Percentiles rank a stretch among this genome's conserved stretches.
phyloP scores from a whole-genome alignment of 78 protist genomes.

The Guillardia theta region DNA sequence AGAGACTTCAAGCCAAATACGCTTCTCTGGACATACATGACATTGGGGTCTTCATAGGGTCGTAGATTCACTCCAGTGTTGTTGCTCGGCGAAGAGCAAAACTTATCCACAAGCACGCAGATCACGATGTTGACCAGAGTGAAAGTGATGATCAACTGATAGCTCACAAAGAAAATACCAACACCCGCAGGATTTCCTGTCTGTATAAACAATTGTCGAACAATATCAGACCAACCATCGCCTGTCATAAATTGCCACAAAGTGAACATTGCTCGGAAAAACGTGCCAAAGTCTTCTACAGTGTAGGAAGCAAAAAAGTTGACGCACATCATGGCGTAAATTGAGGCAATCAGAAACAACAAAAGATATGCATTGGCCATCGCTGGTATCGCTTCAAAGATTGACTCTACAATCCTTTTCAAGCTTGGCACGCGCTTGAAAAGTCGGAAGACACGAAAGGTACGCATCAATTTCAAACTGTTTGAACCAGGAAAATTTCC shows the following conservation, averaged over 20 bases:
- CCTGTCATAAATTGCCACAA: neutral
- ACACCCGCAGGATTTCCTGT: neutral
- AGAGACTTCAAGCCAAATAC: too few species aligned
- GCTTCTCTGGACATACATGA: too few species aligned
- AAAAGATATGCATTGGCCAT: neutral
- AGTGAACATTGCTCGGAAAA: neutral
- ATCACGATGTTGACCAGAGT: neutral
- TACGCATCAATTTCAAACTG: neutral
- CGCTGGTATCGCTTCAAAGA: neutral
- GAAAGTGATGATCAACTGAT: neutral
- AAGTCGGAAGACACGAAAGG: neutral
- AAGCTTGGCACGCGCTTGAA: neutral
- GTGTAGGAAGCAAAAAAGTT: neutral
- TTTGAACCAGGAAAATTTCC: neutral
- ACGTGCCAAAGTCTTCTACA: neutral
- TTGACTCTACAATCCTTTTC: neutral
- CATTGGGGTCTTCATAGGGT: too few species aligned
- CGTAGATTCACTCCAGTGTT: too few species aligned
- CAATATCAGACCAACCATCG: neutral
- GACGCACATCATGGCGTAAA: constrained; percentile 20
- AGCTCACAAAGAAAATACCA: neutral
- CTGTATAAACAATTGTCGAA: neutral
- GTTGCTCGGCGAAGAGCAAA: too few species aligned
- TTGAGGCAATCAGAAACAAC: neutral
- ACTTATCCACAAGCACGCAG: neutral